These are phyloP conservation scores for Rubroshorea leprosula DNA, from an alignment of 345 rosid genomes.

Conservation along the genomic window DNA sequence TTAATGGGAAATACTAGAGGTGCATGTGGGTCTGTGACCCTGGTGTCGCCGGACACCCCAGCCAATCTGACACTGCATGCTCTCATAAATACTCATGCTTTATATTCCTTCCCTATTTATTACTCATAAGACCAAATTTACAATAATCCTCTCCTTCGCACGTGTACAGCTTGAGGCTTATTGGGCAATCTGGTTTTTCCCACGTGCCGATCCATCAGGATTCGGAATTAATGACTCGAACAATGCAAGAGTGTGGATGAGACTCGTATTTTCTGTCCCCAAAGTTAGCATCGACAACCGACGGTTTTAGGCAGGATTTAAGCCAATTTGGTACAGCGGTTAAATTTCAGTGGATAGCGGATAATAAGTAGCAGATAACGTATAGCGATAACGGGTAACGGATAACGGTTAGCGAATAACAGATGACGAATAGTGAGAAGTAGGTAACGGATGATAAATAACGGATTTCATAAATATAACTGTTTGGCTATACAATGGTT, in stretches of 20 bases:
- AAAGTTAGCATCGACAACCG: background rate
- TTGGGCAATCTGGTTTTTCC: slow-evolving; percentile 12
- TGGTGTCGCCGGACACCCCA: slow-evolving; percentile 40
- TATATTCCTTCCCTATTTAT: slow-evolving; percentile 19
- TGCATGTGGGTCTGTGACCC: slow-evolving; percentile 38
- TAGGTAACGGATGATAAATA: no score
- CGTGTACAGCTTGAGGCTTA: slow-evolving; percentile 55
- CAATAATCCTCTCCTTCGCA: slow-evolving; percentile 24
- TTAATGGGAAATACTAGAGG: no score
- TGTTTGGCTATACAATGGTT: no score
- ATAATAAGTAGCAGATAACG: no score
- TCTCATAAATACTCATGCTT: slow-evolving; percentile 14
- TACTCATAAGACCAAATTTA: slow-evolving; percentile 9
- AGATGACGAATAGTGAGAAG: no score
- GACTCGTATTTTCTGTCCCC: background rate
- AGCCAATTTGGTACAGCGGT: no score
- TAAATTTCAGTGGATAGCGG: no score
- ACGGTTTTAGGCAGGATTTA: background rate
- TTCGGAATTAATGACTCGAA: slow-evolving; percentile 1
- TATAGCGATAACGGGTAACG: no score
- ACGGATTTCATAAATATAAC: no score
- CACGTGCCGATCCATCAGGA: slow-evolving; percentile 23
- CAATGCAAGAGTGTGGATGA: background rate
- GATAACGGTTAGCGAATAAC: no score
- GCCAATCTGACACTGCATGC: slow-evolving; percentile 29